These are phyloP conservation scores for Eutrema yunnanense DNA, from an alignment of 345 rosid genomes.

Conservation along the genomic window DNA sequence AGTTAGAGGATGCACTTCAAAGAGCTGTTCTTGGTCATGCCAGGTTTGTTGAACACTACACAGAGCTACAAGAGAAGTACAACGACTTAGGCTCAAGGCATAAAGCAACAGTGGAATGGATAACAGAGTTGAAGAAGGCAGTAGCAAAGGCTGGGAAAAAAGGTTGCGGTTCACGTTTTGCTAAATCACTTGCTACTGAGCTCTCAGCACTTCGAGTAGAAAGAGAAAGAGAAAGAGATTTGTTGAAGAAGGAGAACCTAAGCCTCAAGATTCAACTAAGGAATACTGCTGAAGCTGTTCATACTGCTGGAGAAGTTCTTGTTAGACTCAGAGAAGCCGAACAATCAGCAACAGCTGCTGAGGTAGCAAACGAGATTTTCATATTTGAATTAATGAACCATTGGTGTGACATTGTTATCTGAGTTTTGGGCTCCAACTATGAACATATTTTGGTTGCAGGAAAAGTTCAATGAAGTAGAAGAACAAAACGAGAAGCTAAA, in stretches of 20 bases:
- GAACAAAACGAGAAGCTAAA: conserved; percentile 76
- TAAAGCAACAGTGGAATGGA: conserved; percentile 69
- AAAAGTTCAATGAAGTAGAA: conserved; percentile 40
- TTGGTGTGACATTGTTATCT: neutral
- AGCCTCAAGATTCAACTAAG: conserved; percentile 76
- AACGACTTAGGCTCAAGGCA: conserved; percentile 68
- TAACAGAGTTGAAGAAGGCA: conserved; percentile 85
- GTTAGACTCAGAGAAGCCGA: conserved; percentile 91
- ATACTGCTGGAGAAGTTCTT: conserved; percentile 96
- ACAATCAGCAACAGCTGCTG: conserved; percentile 67
- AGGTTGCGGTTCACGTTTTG: conserved; percentile 74
- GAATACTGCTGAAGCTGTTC: conserved; percentile 98
- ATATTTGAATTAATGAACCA: neutral
- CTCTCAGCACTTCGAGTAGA: conserved; percentile 75
- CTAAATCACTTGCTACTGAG: conserved; percentile 67
- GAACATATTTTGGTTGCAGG: conserved; percentile 40
- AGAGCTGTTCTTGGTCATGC: conserved; percentile 92
- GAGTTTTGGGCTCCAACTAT: neutral
- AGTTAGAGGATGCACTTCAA: conserved; percentile 80
- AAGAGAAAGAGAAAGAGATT: conserved; percentile 72
- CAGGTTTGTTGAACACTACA: conserved; percentile 90
- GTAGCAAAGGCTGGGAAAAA: conserved; percentile 80
- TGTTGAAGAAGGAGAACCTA: conserved; percentile 68
- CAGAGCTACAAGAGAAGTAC: conserved; percentile 82
- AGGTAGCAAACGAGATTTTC: conserved; percentile 39